Evolutionary conservation across 352 stramenopile genomes (phyloP).

Genomic region (Pythium volutum): DNA sequence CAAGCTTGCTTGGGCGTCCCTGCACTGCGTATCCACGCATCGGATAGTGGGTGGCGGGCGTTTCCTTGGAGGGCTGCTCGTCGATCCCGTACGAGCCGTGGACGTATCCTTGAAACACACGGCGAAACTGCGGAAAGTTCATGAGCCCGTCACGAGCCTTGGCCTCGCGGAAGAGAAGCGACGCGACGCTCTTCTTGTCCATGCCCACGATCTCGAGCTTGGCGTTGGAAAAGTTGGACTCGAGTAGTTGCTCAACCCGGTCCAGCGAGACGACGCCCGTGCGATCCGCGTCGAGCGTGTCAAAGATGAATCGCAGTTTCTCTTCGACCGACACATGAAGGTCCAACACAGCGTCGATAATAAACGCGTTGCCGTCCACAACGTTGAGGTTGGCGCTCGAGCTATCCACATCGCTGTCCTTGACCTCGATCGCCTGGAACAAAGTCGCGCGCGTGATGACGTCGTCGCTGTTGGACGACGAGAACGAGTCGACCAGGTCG

Average conservation of each 20-base stretch:
- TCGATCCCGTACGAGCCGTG: constrained; percentile 28
- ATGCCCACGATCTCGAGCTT: constrained; percentile 74
- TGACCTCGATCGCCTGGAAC: constrained; percentile 69
- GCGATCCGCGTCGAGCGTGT: constrained; percentile 64
- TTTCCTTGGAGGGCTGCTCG: too few species aligned
- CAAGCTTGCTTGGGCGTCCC: neutral
- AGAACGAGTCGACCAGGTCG: constrained; percentile 72
- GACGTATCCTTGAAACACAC: constrained; percentile 72
- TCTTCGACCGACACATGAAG: constrained; percentile 69
- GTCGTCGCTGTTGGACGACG: constrained; percentile 50
- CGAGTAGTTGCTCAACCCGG: constrained; percentile 62
- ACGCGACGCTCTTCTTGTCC: constrained; percentile 60
- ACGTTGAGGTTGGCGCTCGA: constrained; percentile 48
- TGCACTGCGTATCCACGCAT: too few species aligned
- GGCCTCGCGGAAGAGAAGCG: constrained; percentile 70
- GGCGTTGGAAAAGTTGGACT: constrained; percentile 69
- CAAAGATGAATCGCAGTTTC: constrained; percentile 84
- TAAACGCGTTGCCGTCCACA: constrained; percentile 72
- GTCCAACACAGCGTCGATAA: constrained; percentile 81
- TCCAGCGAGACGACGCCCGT: constrained; percentile 51
- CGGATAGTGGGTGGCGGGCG: too few species aligned
- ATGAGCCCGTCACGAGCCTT: constrained; percentile 54
- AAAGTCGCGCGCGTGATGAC: constrained; percentile 79
- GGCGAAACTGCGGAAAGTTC: constrained; percentile 65
- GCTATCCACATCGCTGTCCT: constrained; percentile 40